Evolutionary conservation across 1,284 basidiomycete genomes (phyloP).

Genomic region (Trametes polyzona): DNA sequence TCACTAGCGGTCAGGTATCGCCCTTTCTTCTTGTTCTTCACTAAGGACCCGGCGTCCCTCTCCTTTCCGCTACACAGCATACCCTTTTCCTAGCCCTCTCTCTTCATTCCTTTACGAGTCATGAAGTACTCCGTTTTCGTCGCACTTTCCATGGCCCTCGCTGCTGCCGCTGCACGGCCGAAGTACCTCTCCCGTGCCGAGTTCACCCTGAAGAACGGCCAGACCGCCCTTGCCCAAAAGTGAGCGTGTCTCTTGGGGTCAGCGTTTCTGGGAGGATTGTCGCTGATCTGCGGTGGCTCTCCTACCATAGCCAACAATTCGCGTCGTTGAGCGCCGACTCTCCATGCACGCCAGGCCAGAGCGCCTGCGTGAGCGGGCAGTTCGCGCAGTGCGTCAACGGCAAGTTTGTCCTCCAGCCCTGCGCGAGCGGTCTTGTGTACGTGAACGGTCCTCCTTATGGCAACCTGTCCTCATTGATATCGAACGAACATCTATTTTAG

Average conservation of each 20-base stretch:
- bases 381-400: slow-evolving; percentile 59
- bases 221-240: slow-evolving; percentile 60
- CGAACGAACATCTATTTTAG: slow-evolving; percentile 31
- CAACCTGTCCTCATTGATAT: background rate
- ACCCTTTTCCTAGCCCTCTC: slow-evolving; percentile 2
- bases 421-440: slow-evolving; percentile 47
- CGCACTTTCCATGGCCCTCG: slow-evolving; percentile 39
- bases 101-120: background rate
- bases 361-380: slow-evolving; percentile 48
- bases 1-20: slow-evolving; percentile 29
- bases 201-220: slow-evolving; percentile 51
- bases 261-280: too few relatives aligned
- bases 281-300: too few relatives aligned
- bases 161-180: slow-evolving; percentile 43
- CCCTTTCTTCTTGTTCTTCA: slow-evolving; percentile 14
- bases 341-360: slow-evolving; percentile 46
- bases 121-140: slow-evolving; percentile 33
- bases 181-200: slow-evolving; percentile 37
- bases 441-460: slow-evolving; percentile 19
- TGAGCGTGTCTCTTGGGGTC: slow-evolving; percentile 36
- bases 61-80: slow-evolving; percentile 10
- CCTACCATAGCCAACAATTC: slow-evolving; percentile 46
- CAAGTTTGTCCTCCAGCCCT: slow-evolving; percentile 48
- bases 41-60: slow-evolving; percentile 27
- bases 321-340: slow-evolving; percentile 43